Evolutionary conservation across 2,329 filamentous ascomycete species (phyloP).

Genomic region (Biscogniauxia mediterranea): DNA sequence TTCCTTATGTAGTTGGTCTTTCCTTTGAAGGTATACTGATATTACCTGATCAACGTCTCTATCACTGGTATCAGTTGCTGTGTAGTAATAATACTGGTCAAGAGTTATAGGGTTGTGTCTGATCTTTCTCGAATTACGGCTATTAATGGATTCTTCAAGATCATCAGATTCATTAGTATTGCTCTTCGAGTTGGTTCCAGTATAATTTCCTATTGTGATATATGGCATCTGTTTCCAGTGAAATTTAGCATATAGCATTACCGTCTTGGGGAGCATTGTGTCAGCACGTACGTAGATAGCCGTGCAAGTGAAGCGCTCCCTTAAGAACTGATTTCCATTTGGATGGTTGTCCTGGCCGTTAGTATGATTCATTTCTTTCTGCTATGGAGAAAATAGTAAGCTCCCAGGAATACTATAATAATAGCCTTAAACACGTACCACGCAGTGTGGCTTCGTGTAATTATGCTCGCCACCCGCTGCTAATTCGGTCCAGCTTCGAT

Average conservation of each 20-base stretch:
- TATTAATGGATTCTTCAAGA: neutral
- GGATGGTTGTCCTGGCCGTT: too few species aligned
- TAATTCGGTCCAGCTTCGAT: slow-evolving; percentile 12
- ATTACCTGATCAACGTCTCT: slow-evolving; percentile 14
- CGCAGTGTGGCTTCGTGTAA: slow-evolving; percentile 14
- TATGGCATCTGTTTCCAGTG: slow-evolving; percentile 14
- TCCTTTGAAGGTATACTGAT: too few species aligned
- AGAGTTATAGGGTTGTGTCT: slow-evolving; percentile 13
- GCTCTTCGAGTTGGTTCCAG: neutral
- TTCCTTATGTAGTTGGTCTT: too few species aligned
- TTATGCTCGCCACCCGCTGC: slow-evolving; percentile 6
- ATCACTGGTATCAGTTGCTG: slow-evolving; percentile 5
- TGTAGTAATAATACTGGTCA: slow-evolving; percentile 18
- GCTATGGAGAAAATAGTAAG: slow-evolving; percentile 1
- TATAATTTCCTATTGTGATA: slow-evolving; percentile 9
- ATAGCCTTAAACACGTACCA: slow-evolving; percentile 6
- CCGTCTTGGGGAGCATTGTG: too few species aligned
- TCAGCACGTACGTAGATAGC: slow-evolving; percentile 3
- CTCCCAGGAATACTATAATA: neutral
- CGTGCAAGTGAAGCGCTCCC: neutral
- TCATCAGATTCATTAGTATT: too few species aligned
- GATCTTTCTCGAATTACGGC: slow-evolving; percentile 6
- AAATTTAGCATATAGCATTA: slow-evolving; percentile 1
- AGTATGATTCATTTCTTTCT: neutral
- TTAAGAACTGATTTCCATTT: too few species aligned